Evolutionary conservation across 148 eudicot species (phyloP).

Genomic region (Vaccinium myrtillus): DNA sequence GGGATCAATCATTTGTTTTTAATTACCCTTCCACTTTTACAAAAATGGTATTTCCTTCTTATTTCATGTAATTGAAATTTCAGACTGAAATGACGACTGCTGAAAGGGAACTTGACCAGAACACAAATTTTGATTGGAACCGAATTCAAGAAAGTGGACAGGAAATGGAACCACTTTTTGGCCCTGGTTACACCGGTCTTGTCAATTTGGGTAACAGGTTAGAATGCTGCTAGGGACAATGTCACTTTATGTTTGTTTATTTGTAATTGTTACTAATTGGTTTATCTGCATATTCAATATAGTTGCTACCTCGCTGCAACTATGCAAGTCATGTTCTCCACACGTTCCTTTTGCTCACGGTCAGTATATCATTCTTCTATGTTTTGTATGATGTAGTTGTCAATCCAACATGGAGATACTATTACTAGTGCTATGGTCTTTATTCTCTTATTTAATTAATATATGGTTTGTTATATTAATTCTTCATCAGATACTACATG

Average conservation of each 20-base stretch:
- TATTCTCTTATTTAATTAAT: background rate
- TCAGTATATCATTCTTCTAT: constrained; percentile 29
- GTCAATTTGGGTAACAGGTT: constrained; percentile 97
- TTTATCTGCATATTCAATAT: constrained; percentile 17
- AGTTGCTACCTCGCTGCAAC: constrained; percentile 98
- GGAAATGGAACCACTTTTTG: constrained; percentile 77
- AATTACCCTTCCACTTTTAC: background rate
- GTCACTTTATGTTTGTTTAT: background rate
- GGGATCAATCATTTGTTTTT: background rate
- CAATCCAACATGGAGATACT: background rate
- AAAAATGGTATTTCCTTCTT: background rate
- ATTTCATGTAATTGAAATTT: background rate
- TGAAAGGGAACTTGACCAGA: constrained; percentile 96
- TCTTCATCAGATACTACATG: constrained; percentile 54
- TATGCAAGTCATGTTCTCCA: constrained; percentile 93
- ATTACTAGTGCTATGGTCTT: background rate
- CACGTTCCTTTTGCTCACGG: constrained; percentile 67
- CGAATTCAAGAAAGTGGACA: constrained; percentile 95
- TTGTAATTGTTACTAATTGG: background rate
- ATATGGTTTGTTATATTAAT: background rate
- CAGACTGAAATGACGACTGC: constrained; percentile 99
- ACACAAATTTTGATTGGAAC: constrained; percentile 95
- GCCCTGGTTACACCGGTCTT: constrained; percentile 97
- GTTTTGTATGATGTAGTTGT: background rate
- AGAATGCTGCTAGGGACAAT: background rate